Evolutionary conservation across 768 basidiomycete genomes (phyloP).

Genomic region (Rubroboletus satanas): DNA sequence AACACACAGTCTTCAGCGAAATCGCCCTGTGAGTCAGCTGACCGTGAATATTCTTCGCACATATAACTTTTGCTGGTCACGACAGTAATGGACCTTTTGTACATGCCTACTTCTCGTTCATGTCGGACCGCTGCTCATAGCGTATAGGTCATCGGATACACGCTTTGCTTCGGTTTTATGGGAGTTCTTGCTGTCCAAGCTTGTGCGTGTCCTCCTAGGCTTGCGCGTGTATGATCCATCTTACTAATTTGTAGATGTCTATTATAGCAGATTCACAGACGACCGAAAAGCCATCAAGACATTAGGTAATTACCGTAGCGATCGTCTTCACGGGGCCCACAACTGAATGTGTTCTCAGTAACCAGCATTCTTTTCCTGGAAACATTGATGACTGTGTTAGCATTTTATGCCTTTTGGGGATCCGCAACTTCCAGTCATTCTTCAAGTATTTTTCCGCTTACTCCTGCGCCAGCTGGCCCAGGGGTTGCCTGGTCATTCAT

Average conservation of each 20-base stretch:
- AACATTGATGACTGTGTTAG: conserved; percentile 2
- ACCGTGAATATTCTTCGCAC: background rate
- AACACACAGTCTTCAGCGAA: background rate
- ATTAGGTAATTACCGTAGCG: background rate
- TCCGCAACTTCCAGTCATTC: background rate
- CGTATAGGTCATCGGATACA: conserved; percentile 14
- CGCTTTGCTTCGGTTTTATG: conserved; percentile 8
- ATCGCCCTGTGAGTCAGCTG: background rate
- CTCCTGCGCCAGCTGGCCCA: background rate
- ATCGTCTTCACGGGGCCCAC: background rate
- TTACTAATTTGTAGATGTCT: conserved; percentile 11
- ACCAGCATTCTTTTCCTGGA: conserved; percentile 10
- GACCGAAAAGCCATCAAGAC: conserved; percentile 12
- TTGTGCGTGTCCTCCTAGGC: background rate
- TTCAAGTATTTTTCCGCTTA: background rate
- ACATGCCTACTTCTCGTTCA: background rate
- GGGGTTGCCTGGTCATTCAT: background rate
- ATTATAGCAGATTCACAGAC: conserved; percentile 17
- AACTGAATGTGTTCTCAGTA: background rate
- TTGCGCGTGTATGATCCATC: too few relatives aligned
- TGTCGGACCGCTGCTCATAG: background rate
- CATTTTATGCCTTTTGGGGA: conserved; percentile 12
- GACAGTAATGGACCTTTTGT: background rate
- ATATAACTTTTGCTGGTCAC: background rate
- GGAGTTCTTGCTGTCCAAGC: conserved; percentile 11